Evolutionary conservation across 257 asterid species (phyloP).

Genomic region (Solanum commersonii): DNA sequence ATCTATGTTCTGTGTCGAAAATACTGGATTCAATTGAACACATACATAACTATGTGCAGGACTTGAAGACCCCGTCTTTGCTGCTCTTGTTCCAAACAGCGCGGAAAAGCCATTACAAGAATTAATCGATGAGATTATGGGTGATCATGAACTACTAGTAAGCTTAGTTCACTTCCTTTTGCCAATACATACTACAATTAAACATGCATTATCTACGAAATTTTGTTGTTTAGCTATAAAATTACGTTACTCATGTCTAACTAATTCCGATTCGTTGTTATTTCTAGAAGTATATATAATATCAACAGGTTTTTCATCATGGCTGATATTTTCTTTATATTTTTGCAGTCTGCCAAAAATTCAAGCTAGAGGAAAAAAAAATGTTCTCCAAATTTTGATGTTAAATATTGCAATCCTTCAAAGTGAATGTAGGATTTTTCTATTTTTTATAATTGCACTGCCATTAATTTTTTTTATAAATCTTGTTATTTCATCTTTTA

Average conservation of each 20-base stretch:
- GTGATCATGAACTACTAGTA: slow-evolving; percentile 82
- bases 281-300: background rate
- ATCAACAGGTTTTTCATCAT: background rate
- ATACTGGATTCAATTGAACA: background rate
- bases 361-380: slow-evolving; percentile 9
- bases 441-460: background rate
- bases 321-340: background rate
- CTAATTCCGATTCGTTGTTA: background rate
- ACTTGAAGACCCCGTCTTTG: slow-evolving; percentile 59
- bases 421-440: background rate
- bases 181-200: background rate
- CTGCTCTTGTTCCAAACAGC: slow-evolving; percentile 81
- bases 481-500: background rate
- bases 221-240: background rate
- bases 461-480: background rate
- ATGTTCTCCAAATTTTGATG: background rate
- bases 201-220: background rate
- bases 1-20: background rate
- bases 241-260: background rate
- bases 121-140: slow-evolving; percentile 85
- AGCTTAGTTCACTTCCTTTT: slow-evolving; percentile 5
- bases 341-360: slow-evolving; percentile 24
- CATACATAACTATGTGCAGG: slow-evolving; percentile 20
- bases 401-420: background rate
- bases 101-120: slow-evolving; percentile 70